A percentile compares a stretch with the other conserved stretches of the same genome.
Conservation (phyloP, 805 yeast genomes). For the Lipomyces orientalis region DNA sequence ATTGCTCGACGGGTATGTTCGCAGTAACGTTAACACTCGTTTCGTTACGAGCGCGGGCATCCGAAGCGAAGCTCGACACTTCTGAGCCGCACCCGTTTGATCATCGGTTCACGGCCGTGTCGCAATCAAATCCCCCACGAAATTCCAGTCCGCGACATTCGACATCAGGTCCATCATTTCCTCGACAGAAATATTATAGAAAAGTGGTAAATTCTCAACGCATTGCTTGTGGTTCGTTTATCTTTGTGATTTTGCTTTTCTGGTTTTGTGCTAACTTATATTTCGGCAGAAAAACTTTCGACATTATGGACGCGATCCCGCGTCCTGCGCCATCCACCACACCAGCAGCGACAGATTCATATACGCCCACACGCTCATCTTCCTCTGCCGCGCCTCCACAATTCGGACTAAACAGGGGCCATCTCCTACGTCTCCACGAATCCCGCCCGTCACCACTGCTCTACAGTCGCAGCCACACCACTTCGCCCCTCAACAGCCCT, state of each 20-base stretch:
- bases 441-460: slow-evolving; percentile 25
- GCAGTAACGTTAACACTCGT: too few species aligned
- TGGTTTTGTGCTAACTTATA: not conserved
- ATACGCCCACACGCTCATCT: slow-evolving; percentile 18
- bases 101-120: not conserved
- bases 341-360: slow-evolving; percentile 6
- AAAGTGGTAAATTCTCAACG: not conserved
- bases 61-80: too few species aligned
- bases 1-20: not conserved
- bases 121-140: not conserved
- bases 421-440: slow-evolving; percentile 23
- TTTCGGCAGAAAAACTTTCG: not conserved
- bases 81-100: not conserved
- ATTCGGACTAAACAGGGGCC: slow-evolving; percentile 31
- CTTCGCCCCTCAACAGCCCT: slow-evolving; percentile 27
- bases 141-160: not conserved
- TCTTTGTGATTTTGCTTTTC: not conserved
- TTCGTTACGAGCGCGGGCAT: too few species aligned
- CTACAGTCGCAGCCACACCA: slow-evolving; percentile 24
- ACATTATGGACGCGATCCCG: slow-evolving; percentile 9
- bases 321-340: not conserved
- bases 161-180: not conserved
- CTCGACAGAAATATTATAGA: not conserved
- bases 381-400: not conserved
- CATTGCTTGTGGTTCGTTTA: not conserved